Conservation (phyloP, 495 filamentous ascomycete genomes). For the Xylaria cubensis region DNA sequence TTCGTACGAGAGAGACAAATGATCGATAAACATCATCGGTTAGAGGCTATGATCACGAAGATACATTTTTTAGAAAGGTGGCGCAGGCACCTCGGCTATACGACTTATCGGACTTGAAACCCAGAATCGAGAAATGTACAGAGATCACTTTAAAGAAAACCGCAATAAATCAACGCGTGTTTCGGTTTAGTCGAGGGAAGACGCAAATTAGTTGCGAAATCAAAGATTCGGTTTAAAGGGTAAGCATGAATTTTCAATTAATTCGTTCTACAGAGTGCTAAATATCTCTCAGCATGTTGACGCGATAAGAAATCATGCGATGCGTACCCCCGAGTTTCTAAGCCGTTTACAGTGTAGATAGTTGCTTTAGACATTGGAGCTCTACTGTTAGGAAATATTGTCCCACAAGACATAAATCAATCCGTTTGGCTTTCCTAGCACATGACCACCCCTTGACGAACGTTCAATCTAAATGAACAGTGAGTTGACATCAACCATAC, state of each 20-base stretch:
- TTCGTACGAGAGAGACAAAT: neutral
- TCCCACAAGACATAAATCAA: neutral
- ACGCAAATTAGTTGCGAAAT: neutral
- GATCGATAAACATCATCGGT: neutral
- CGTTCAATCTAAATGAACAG: neutral
- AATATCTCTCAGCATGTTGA: neutral
- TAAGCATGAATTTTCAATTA: neutral
- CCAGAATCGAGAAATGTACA: neutral
- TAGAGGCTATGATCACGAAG: neutral
- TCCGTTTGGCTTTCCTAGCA: neutral
- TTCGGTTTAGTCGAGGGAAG: neutral
- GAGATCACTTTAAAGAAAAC: neutral
- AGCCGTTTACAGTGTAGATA: neutral
- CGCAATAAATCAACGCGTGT: neutral
- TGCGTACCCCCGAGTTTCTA: neutral
- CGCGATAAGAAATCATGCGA: neutral
- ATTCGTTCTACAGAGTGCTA: neutral
- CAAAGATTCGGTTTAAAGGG: neutral
- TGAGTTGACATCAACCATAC: too few relatives aligned
- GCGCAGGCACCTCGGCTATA: neutral
- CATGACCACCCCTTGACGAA: neutral
- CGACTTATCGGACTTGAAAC: neutral
- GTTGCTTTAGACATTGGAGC: neutral
- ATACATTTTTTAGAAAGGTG: neutral
- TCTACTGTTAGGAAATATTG: neutral